Conservation (phyloP, 2,329 filamentous ascomycete genomes). For the Cercospora sojina region DNA sequence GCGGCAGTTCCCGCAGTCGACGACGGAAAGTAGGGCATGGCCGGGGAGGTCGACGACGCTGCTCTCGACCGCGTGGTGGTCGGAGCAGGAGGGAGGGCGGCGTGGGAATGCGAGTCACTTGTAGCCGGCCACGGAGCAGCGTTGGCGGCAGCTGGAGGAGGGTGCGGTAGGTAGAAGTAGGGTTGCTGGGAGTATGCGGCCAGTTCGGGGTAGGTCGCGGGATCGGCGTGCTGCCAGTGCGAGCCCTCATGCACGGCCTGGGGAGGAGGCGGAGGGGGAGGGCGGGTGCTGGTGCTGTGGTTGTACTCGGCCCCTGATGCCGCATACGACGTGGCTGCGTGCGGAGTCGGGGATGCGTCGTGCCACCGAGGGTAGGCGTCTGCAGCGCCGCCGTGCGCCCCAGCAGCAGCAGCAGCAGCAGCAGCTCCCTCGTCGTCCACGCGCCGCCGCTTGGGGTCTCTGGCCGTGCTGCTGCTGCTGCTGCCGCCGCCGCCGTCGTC, state of each 20-base stretch:
- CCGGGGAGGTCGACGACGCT: slow-evolving; percentile 17
- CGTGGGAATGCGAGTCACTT: neutral
- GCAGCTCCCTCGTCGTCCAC: slow-evolving; percentile 9
- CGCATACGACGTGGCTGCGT: slow-evolving; percentile 5
- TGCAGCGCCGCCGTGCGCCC: neutral
- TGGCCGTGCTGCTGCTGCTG: neutral
- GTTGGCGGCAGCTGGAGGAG: neutral
- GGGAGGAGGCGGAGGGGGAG: slow-evolving; percentile 13
- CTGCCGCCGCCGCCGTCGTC: neutral
- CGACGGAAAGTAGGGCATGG: slow-evolving; percentile 28
- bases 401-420: too few species aligned
- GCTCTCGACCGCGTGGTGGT: slow-evolving; percentile 15
- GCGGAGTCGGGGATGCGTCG: slow-evolving; percentile 4
- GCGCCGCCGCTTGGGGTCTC: slow-evolving; percentile 16
- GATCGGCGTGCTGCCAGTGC: slow-evolving; percentile 17
- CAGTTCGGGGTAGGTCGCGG: slow-evolving; percentile 30
- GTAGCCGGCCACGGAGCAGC: slow-evolving; percentile 1
- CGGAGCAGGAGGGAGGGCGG: slow-evolving; percentile 6
- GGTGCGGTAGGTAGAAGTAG: slow-evolving; percentile 32
- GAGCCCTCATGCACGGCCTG: slow-evolving; percentile 18
- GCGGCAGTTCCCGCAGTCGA: slow-evolving; percentile 3
- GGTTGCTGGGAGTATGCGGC: slow-evolving; percentile 33
- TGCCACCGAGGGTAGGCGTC: slow-evolving; percentile 13
- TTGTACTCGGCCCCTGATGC: slow-evolving; percentile 8
- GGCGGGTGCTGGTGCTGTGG: neutral